phyloP scores from a whole-genome alignment of 495 filamentous ascomycete genomes.

The Penicillium canariense region DNA sequence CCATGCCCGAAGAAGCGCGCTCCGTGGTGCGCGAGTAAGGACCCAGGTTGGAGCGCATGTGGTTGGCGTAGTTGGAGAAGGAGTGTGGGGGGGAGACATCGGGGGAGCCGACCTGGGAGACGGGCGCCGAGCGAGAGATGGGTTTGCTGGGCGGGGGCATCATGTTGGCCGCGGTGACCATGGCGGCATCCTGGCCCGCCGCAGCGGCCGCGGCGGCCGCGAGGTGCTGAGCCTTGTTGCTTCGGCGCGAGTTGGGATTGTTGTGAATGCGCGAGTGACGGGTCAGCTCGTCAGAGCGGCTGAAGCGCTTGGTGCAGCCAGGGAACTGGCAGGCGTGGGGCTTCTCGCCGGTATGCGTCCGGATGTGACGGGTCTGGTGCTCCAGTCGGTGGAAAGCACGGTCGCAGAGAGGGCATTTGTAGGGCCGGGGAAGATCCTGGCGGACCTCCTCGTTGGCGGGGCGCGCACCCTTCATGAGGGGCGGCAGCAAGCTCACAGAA shows the following conservation, averaged over 20 bases:
- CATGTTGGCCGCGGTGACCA: slow-evolving; percentile 51
- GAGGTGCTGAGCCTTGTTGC: slow-evolving; percentile 78
- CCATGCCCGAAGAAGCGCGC: slow-evolving; percentile 55
- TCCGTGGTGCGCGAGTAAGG: slow-evolving; percentile 60
- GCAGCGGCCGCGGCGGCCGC: slow-evolving; percentile 56
- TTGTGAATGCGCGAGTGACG: slow-evolving; percentile 97
- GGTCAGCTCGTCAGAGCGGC: slow-evolving; percentile 93
- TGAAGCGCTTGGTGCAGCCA: slow-evolving; percentile 97
- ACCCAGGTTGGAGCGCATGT: slow-evolving; percentile 59
- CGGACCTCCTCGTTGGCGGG: slow-evolving; percentile 56
- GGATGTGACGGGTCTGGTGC: slow-evolving; percentile 96
- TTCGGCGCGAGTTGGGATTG: slow-evolving; percentile 94
- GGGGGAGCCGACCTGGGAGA: slow-evolving; percentile 84
- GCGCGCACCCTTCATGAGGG: slow-evolving; percentile 62
- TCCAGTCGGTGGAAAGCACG: slow-evolving; percentile 98
- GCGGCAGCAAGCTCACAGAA: slow-evolving; percentile 64
- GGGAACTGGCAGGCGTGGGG: slow-evolving; percentile 93
- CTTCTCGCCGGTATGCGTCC: slow-evolving; percentile 98
- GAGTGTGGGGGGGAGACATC: slow-evolving; percentile 95
- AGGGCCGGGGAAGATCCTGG: slow-evolving; percentile 88
- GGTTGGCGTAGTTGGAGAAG: slow-evolving; percentile 70
- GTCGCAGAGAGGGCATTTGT: slow-evolving; percentile 98
- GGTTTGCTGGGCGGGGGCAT: slow-evolving; percentile 77
- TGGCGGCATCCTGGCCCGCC: slow-evolving; percentile 48
- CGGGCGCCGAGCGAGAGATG: slow-evolving; percentile 80